Evolutionary conservation across 2,329 filamentous ascomycete species (phyloP), one percentile per base, ranked within the genome.

Genomic region (Blastomyces silverae): DNA sequence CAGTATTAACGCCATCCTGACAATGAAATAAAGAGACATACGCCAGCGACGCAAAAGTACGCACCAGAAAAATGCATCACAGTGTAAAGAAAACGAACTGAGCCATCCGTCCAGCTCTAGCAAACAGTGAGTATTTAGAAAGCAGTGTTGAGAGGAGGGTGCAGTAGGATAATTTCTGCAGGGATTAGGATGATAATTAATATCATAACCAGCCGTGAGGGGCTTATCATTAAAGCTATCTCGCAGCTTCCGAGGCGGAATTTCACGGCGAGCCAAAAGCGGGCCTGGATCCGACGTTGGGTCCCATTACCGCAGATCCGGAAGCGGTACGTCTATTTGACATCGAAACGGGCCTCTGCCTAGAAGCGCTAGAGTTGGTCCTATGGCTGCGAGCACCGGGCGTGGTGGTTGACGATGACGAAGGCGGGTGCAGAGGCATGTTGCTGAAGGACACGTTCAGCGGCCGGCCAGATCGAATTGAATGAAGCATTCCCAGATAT

Each of bases 401-500:
- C 15, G 56, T 34, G 44, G 42, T 28, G 17, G 53, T 37, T 44
- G 52, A 37, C 5, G 62, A 57, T 17, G 53, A 31, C 17, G 53
- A 37, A 3, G 62, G 28, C 2, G 25, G 71, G n/a, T 73, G 70
- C 58, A 71, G 63, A 57, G 60, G 42, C 37, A 52, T 28, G 28
- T 34, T 28, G 42, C n/a, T 28, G 22, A 63, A 22, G 28, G 44
- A 10, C 39, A 72, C 70, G 60, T 70, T 69, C 65, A 78, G 69
- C 20, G 76, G 73, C 57, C 76, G 74, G 52, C 73, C 73, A 44
- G 72, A 68, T 57, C 76, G 71, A 65, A 79, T 77, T 10, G 76
- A 74, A 65, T 76, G 71, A 31, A 79, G 69, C 69, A 79, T 74
- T 58, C 78, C 76, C n/a, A 71, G 70, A 66, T 77, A 78, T 59